Base-by-base conservation (phyloP, 2,329 filamentous ascomycete species). In the Xylaria sp. region DNA sequence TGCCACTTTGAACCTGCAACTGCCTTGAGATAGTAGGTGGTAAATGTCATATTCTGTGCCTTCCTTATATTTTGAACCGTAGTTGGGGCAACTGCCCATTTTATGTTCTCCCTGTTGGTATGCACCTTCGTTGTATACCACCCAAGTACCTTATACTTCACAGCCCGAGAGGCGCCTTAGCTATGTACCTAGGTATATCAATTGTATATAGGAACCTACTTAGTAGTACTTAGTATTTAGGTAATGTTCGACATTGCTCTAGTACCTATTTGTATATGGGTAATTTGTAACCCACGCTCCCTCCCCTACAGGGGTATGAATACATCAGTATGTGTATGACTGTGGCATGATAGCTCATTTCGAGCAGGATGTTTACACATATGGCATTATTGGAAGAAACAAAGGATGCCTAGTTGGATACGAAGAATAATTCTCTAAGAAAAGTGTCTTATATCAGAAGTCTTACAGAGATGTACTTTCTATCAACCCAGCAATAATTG, bases 41-140 rank as follows among this genome's bases (percentile, higher is more conserved):
- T n/a, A 13, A 31, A 50, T 39, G 6, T n/a, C 1, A 1, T 45
- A 25, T 11, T 20, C 29, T 47, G 50, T 20, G 10, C 56, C 31
- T 61, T 49, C 62, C 15, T 22, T 47, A 25, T 22, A 6, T 22
- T 25, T 5, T 25, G 7, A 49, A 15, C 15, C 33, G n/a, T 29
- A 33, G 5, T 42, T 22, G 33, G n/a, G 27, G 57, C 25, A 65
- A 25, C 33, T 61, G 31, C 51, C 27, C n/a, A 27, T 27, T 10
- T 25, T 36, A 22, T 49, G 42, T 20, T 58, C n/a, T 31, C 33
- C 20, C 33, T n/a, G 44, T 29, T 10, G 22, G 20, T 3, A 17
- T 4, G 31, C 11, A 27, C 20, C 11, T 25, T 20, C 15, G 20
- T 6, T 59, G 31, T 20, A 45, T 59, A 22, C 31, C 31, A 11